These are phyloP conservation scores for Pleurotus giganteus DNA, from an alignment of 768 basidiomycete species.

Conservation along the genomic window DNA sequence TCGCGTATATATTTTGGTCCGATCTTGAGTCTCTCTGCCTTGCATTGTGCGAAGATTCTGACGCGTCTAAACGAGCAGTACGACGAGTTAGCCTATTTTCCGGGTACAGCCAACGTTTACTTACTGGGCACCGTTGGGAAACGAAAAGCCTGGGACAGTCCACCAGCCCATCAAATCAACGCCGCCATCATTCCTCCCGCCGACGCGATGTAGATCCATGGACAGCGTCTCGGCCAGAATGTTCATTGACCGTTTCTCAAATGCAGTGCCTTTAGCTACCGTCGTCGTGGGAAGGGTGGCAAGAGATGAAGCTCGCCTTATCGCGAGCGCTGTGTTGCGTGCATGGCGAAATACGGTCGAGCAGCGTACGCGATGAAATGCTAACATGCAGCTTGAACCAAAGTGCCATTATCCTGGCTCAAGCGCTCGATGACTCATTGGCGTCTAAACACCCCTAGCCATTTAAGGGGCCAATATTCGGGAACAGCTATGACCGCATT, in stretches of 20 bases:
- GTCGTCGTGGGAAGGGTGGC: no score
- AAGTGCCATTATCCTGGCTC: no score
- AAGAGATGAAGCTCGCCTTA: no score
- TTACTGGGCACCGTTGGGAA: conserved; percentile 1
- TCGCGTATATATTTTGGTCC: conserved; percentile 84
- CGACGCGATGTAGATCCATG: conserved; percentile 78
- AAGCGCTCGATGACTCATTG: no score
- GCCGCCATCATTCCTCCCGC: conserved; percentile 88
- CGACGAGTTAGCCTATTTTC: not conserved
- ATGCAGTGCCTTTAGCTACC: conserved; percentile 68
- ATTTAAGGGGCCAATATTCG: no score
- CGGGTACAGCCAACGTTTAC: conserved; percentile 2
- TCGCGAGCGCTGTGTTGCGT: no score
- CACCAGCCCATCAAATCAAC: conserved; percentile 91
- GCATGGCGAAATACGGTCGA: no score
- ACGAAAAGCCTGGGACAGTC: conserved; percentile 61
- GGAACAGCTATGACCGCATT: no score
- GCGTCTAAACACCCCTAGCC: no score
- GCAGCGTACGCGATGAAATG: no score
- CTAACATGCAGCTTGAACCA: no score
- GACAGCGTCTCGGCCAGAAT: conserved; percentile 65
- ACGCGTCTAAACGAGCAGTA: conserved; percentile 44
- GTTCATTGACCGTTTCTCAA: conserved; percentile 66
- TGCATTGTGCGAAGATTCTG: conserved; percentile 86
- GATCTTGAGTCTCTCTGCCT: conserved; percentile 81